Conservation (phyloP, 495 filamentous ascomycete species). For the Aspergillus sparsus region DNA sequence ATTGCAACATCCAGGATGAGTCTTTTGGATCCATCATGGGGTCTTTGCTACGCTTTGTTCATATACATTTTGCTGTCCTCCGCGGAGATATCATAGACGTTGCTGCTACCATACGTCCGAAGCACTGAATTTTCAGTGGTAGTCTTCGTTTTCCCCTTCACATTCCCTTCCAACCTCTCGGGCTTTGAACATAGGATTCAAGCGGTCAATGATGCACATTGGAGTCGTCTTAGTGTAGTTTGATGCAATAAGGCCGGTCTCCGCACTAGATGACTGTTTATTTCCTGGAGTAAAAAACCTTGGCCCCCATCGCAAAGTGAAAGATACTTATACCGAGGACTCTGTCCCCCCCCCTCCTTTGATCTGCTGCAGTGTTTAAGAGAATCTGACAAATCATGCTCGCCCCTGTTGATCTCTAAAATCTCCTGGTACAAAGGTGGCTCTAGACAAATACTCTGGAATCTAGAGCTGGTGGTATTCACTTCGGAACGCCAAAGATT, state of each 20-base stretch:
- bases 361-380: not conserved
- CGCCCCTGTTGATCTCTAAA: constrained; percentile 4
- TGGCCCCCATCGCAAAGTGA: not conserved
- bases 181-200: not conserved
- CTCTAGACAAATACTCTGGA: not conserved
- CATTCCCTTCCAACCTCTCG: not conserved
- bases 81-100: constrained; percentile 17
- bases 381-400: not conserved
- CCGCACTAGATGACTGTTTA: not conserved
- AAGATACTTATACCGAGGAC: constrained; percentile 1
- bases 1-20: not conserved
- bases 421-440: not conserved
- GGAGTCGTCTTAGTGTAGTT: not conserved
- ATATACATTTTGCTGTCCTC: constrained; percentile 5
- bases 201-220: not conserved
- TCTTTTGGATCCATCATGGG: not conserved
- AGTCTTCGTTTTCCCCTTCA: not conserved
- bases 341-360: constrained; percentile 1
- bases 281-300: not conserved
- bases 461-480: too few relatives aligned
- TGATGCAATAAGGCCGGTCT: not conserved
- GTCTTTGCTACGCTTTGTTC: not conserved
- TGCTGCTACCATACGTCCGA: not conserved
- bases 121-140: not conserved
- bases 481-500: too few relatives aligned